Percentiles rank a stretch among this genome's conserved stretches.
Evolutionary conservation across 768 basidiomycete genomes (phyloP).

Genomic region (Lentinula boryana): DNA sequence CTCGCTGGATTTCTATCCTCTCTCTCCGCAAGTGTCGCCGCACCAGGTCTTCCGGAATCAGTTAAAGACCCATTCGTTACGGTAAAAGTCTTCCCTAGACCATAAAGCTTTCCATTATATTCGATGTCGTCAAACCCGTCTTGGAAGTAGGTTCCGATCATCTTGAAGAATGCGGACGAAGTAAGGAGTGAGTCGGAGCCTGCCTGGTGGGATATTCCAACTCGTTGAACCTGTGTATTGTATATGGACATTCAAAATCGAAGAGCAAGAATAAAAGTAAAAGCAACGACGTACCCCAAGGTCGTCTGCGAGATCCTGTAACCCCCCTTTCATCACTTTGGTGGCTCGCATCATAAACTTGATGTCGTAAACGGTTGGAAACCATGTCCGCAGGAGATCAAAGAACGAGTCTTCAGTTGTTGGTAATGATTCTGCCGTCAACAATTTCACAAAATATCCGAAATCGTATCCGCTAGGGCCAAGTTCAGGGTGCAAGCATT

Average conservation of each 20-base stretch:
- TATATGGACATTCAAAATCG: background rate
- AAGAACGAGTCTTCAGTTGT: constrained; percentile 89
- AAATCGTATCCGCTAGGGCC: constrained; percentile 89
- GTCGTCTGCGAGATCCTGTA: constrained; percentile 96
- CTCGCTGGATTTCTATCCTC: constrained; percentile 55
- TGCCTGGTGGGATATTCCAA: constrained; percentile 90
- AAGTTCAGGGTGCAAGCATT: constrained; percentile 2
- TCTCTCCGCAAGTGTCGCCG: constrained; percentile 76
- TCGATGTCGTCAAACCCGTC: constrained; percentile 81
- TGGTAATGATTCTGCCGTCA: constrained; percentile 82
- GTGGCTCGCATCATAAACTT: constrained; percentile 91
- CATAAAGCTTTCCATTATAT: constrained; percentile 80
- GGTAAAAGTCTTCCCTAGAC: constrained; percentile 75
- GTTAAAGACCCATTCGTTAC: constrained; percentile 53
- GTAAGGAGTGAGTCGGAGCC: constrained; percentile 97
- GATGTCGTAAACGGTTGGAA: constrained; percentile 95
- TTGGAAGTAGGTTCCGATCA: constrained; percentile 88
- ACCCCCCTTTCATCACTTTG: constrained; percentile 79
- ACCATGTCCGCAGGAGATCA: constrained; percentile 82
- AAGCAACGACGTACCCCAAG: constrained; percentile 64
- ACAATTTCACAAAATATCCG: constrained; percentile 94
- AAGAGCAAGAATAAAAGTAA: background rate
- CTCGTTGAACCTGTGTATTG: constrained; percentile 68
- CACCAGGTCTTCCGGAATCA: constrained; percentile 54
- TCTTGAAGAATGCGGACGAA: constrained; percentile 92